Conservation (phyloP, 441 rosid species). For the Omphalea diandra region DNA sequence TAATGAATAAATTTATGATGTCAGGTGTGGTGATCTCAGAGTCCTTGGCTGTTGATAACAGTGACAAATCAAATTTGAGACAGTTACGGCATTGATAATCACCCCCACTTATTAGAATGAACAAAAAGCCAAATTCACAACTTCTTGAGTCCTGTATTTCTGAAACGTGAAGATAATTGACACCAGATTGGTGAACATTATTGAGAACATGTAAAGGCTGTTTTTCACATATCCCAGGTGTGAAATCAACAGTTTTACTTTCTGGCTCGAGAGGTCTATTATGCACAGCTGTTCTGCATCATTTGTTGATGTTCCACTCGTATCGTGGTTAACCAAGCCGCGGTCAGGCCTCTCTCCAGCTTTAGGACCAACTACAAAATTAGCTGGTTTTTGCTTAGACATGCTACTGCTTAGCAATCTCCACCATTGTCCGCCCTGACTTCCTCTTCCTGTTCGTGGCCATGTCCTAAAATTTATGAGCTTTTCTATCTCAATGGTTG, state of each 20-base stretch:
- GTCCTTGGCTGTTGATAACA: constrained; percentile 20
- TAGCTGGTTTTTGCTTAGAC: constrained; percentile 30
- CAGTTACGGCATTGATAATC: constrained; percentile 91
- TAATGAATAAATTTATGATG: constrained; percentile 18
- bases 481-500: constrained; percentile 50
- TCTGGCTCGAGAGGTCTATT: constrained; percentile 29
- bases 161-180: constrained; percentile 79
- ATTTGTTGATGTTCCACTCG: constrained; percentile 22
- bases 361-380: constrained; percentile 20
- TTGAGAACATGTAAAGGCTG: constrained; percentile 54
- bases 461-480: constrained; percentile 65
- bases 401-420: constrained; percentile 38
- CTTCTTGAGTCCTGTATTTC: constrained; percentile 34
- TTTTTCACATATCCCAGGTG: constrained; percentile 49
- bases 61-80: constrained; percentile 44
- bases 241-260: constrained; percentile 31
- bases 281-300: constrained; percentile 22
- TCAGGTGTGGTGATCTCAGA: constrained; percentile 23
- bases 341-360: constrained; percentile 25
- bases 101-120: constrained; percentile 73
- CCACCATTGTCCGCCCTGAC: constrained; percentile 96
- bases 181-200: constrained; percentile 83
- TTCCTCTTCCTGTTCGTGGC: constrained; percentile 96
- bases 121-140: constrained; percentile 37
- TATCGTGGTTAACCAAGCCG: constrained; percentile 22